Conservation (phyloP, 805 yeast genomes). For the Candida montana region DNA sequence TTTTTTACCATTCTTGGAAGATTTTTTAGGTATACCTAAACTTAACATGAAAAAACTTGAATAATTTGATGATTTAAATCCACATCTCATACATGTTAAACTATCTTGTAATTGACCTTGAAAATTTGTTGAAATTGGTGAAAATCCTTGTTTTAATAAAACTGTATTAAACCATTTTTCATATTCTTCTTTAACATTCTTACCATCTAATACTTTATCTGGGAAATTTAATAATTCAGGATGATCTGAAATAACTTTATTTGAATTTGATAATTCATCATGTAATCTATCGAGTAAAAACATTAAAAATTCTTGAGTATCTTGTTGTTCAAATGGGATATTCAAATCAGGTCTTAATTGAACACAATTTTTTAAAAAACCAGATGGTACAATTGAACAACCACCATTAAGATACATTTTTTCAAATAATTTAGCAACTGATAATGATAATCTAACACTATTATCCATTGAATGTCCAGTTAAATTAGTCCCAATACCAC, state of each 20-base stretch:
- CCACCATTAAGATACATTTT: conserved; percentile 57
- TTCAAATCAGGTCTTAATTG: conserved; percentile 57
- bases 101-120: conserved; percentile 71
- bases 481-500: no score
- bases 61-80: conserved; percentile 52
- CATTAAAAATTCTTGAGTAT: conserved; percentile 71
- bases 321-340: conserved; percentile 76
- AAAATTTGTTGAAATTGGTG: conserved; percentile 60
- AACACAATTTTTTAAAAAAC: conserved; percentile 49
- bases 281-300: conserved; percentile 64
- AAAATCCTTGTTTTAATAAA: conserved; percentile 52
- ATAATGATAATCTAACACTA: conserved; percentile 34
- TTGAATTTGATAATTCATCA: conserved; percentile 49
- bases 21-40: conserved; percentile 48
- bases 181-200: conserved; percentile 38
- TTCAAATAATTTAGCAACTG: conserved; percentile 48
- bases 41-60: conserved; percentile 59
- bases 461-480: neutral
- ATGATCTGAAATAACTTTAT: conserved; percentile 32
- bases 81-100: conserved; percentile 60
- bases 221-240: no score
- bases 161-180: conserved; percentile 54
- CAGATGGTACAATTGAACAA: conserved; percentile 57
- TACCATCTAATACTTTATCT: conserved; percentile 28
- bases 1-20: conserved; percentile 25